Conservation (phyloP, 1,139 yeast genomes). For the Meyerozyma guilliermondii region DNA sequence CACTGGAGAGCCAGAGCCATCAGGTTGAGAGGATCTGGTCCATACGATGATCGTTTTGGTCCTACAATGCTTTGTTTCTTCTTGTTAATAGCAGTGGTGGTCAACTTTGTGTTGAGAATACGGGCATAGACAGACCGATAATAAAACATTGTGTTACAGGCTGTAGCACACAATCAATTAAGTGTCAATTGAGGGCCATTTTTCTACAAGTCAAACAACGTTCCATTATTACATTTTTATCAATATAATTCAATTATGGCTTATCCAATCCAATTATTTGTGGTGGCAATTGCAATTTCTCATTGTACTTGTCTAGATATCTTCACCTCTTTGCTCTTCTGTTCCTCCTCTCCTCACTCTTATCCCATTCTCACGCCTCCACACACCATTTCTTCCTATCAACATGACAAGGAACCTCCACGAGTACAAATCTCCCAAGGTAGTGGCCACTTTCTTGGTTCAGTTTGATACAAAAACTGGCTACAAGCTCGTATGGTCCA, state of each 20-base stretch:
- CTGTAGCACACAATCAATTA: no score
- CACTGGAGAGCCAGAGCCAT: constrained; percentile 99
- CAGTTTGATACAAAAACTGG: constrained; percentile 64
- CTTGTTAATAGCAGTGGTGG: constrained; percentile 84
- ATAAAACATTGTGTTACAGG: neutral
- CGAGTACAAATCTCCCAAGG: constrained; percentile 19
- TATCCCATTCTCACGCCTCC: neutral
- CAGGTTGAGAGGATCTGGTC: constrained; percentile 95
- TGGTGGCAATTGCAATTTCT: no score
- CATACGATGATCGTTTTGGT: constrained; percentile 96
- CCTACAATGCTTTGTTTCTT: constrained; percentile 98
- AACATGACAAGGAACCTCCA: constrained; percentile 1
- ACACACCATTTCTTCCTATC: neutral
- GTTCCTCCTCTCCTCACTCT: neutral
- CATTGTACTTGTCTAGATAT: no score
- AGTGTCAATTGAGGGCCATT: no score
- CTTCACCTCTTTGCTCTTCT: neutral
- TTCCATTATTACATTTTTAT: no score
- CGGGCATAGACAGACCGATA: constrained; percentile 31
- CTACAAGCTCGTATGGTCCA: constrained; percentile 55
- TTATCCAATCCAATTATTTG: no score
- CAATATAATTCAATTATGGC: no score
- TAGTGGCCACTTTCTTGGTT: constrained; percentile 51
- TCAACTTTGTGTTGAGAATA: constrained; percentile 83
- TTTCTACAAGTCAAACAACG: no score